Evolutionary conservation across 108 stramenopile species (phyloP).

Genomic region (Heterococcus sp.): DNA sequence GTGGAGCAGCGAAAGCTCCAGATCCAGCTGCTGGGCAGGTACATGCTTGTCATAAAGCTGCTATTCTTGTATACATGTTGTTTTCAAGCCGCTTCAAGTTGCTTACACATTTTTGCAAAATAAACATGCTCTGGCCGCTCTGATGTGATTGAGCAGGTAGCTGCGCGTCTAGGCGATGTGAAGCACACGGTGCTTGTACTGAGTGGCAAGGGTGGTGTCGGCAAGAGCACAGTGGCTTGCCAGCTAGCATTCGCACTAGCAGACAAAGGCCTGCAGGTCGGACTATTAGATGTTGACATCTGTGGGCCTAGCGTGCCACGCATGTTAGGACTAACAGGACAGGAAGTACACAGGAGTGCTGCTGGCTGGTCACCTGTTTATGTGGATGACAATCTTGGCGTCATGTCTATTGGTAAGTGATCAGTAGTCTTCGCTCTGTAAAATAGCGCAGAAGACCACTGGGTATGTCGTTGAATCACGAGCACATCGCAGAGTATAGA

Average conservation of each 20-base stretch:
- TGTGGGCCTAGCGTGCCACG: constrained; percentile 95
- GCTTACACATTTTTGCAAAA: neutral
- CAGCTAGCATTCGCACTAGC: constrained; percentile 89
- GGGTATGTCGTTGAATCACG: too few relatives aligned
- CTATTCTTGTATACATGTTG: neutral
- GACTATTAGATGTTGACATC: constrained; percentile 94
- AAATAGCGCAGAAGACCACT: too few relatives aligned
- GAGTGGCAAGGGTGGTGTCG: constrained; percentile 94
- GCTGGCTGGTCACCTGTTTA: constrained; percentile 98
- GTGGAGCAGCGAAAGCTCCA: constrained; percentile 63
- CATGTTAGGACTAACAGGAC: constrained; percentile 64
- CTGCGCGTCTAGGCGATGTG: constrained; percentile 71
- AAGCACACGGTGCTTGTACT: constrained; percentile 88
- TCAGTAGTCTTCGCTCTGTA: too few relatives aligned
- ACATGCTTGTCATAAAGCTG: neutral
- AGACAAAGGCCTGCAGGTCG: constrained; percentile 79
- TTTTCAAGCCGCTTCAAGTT: neutral
- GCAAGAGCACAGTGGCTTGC: constrained; percentile 88
- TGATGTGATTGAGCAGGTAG: constrained; percentile 49
- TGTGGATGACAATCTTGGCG: constrained; percentile 77
- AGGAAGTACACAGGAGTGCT: constrained; percentile 66
- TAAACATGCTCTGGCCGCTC: neutral
- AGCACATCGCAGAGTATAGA: too few relatives aligned
- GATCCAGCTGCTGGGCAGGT: constrained; percentile 41
- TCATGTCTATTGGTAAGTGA: constrained; percentile 79